Evolutionary conservation across 805 yeast genomes (phyloP), one percentile per base, ranked within the genome.

Genomic region (Teunomyces lycoperdinae): DNA sequence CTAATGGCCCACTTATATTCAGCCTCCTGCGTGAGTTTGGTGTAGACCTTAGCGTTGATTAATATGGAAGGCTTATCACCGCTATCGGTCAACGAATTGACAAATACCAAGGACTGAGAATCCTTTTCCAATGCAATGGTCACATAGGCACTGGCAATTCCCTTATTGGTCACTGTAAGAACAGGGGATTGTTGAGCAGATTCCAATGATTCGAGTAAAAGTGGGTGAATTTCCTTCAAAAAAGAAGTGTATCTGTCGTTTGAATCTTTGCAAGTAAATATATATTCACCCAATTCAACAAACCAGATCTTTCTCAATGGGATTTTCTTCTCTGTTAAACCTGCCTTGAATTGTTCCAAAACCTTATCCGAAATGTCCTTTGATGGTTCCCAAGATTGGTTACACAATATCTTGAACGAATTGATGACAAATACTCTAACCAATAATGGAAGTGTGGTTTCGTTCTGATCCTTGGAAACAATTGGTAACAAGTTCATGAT

Each of bases 381-480:
- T 9, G 43, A 31, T n/a, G 50, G 17, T 4, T 44, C 16, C 42
- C 24, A 29, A 28, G 50, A 53, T n/a, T 50, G 51, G 4, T 46
- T 47, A 42, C n/a, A 45, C 26, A 49, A 16, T 6, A 48, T 20
- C 2, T 59, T 63, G 9, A 74, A 57, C 24, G 76, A 69, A 52
- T 80, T 83, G 1, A 53, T 51, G 34, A 82, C 72, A 46, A 81
- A 75, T 0, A 85, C 77, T 7, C 66, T 62, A 5, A 85, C 68
- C 48, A 82, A 68, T 3, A 72, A 67, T 2, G 68, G 49, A 34
- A 90, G 70, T 0, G 87, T 80, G 1, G 53, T 13, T 58, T 92
- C 98, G 56, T 89, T 88, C 41, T 82, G 79, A 57, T 92, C 98
- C 55, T 87, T 90, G 0, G 78, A 45, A 3, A 85, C 70, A n/a